Evolutionary conservation across 73 alveolate species (phyloP).

Genomic region (Paramecium tetraurelia): DNA sequence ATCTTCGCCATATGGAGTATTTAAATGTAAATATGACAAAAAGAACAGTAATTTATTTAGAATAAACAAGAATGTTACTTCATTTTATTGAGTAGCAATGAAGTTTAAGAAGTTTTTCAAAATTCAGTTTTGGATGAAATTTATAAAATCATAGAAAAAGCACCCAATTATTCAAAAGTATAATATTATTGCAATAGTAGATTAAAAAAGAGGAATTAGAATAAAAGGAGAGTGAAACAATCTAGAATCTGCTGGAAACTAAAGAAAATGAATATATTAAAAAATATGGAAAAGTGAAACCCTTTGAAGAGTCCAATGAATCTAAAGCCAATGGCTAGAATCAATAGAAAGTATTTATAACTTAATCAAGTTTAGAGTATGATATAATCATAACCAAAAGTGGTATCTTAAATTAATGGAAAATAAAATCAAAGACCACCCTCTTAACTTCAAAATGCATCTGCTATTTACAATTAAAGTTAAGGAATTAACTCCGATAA

Average conservation of each 20-base stretch:
- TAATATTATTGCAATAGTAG: neutral
- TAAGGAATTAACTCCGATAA: neutral
- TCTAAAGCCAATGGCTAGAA: neutral
- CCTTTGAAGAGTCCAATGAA: neutral
- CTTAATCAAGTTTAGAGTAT: neutral
- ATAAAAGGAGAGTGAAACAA: neutral
- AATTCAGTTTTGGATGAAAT: neutral
- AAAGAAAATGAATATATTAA: neutral
- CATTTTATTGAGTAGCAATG: neutral
- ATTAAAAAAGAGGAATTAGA: conserved; percentile 21
- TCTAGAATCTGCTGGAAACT: neutral
- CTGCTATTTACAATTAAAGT: neutral
- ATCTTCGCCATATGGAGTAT: neutral
- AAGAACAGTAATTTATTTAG: neutral
- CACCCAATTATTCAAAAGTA: conserved; percentile 15
- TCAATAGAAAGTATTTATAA: neutral
- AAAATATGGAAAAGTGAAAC: neutral
- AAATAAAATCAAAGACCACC: neutral
- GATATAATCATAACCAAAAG: neutral
- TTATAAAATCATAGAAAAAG: neutral
- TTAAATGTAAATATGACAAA: conserved; percentile 23
- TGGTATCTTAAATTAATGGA: neutral
- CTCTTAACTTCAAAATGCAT: neutral
- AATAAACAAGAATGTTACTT: conserved; percentile 1
- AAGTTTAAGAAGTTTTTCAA: neutral